Evolutionary conservation across 345 rosid genomes (phyloP).

Genomic region (Luvunga scandens): DNA sequence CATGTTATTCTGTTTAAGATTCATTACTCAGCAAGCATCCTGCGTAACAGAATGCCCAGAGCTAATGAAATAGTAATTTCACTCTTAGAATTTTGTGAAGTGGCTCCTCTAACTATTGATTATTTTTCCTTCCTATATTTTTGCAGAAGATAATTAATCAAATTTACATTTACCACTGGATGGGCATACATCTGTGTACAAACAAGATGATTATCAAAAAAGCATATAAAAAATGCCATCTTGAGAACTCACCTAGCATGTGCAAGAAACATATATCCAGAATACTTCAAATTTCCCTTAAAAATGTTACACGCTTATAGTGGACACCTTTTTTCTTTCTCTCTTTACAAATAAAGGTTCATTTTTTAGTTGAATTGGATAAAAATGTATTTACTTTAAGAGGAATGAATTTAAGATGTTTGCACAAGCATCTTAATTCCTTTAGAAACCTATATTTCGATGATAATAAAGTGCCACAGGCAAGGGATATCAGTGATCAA

Average conservation of each 20-base stretch:
- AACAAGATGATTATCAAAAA: background rate
- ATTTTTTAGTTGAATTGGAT: background rate
- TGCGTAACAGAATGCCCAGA: background rate
- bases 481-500: background rate
- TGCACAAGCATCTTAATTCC: background rate
- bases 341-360: background rate
- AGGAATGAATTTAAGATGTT: background rate
- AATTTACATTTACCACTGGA: background rate
- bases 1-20: background rate
- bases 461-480: background rate
- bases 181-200: background rate
- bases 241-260: background rate
- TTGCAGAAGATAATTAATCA: background rate
- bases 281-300: background rate
- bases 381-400: background rate
- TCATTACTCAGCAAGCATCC: background rate
- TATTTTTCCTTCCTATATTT: background rate
- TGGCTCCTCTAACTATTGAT: background rate
- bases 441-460: background rate
- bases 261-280: background rate
- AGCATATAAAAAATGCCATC: background rate
- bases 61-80: background rate
- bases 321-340: background rate
- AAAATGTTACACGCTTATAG: background rate
- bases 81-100: background rate